Evolutionary conservation across 2,329 filamentous ascomycete species (phyloP), one percentile per base, ranked within the genome.

Genomic region (Cercospora berteroae): DNA sequence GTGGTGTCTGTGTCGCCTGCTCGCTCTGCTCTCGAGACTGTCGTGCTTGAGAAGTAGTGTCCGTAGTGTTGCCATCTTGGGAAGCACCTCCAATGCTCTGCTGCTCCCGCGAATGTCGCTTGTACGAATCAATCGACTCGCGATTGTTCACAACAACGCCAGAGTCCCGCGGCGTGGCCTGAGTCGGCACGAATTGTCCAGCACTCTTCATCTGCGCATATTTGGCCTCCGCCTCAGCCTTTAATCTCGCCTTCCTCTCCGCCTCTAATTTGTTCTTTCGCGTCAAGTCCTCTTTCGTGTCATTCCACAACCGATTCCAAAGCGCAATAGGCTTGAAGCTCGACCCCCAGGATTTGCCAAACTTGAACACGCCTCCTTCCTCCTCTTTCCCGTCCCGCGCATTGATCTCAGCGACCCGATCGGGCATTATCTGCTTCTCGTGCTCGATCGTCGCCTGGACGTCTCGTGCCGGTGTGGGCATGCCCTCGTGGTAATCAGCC

Each of bases 141-240:
- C 71, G 71, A 2, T 73, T 73, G 25, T 74, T 68, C 12, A 75
- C 63, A 16, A 59, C 70, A n/a, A 78, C 68, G 10, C 69, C 75
- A 60, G 77, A 77, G 58, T 78, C 77, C 16, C 71, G 71, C 18
- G 69, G 72, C n/a, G 68, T 73, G n/a, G 63, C 59, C 25, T 63
- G 23, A 31, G 59, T 52, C 8, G 42, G 25, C 71, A 79, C 81
- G 69, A 82, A 77, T 66, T 83, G 84, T 9, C 85, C 85, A 6
- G 80, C 78, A 63, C 79, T 78, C 77, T 87, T 87, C 70, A 87
- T 77, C 74, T 86, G 82, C 12, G 82, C 81, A 73, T 87, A 87
- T 2, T 80, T 81, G 65, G 79, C 80, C 72, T 86, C 82, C 0
- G 83, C 84, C 70, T 81, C 83, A 12, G 75, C 79, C 66, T 81